Evolutionary conservation across 306 rosid genomes (phyloP), one percentile per base, ranked within the genome.

Genomic region (Cucurbita ficifolia): DNA sequence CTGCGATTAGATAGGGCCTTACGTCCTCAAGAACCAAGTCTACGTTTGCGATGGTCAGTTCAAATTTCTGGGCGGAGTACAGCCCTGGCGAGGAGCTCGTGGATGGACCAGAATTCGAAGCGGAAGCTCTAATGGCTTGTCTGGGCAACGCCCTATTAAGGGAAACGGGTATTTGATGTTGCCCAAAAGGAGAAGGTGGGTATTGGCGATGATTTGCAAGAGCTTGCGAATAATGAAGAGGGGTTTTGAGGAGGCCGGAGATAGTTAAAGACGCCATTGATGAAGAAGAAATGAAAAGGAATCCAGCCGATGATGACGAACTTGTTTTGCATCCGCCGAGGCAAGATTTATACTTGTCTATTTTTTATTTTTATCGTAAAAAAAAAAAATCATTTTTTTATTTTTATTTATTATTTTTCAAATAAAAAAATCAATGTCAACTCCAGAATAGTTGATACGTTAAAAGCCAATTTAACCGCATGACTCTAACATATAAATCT

Each of bases 1-100:
- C 97, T 0, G 98, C 58, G 46, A 94, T 86, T 76, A 94, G 97
- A 79, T 94, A 94, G 53, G 98, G 96, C 7, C 98, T 92, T 40
- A 90, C 98, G 19, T 90, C 96, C 53, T 90, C 97, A 1, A 94
- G 96, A 77, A 90, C 98, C 49, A 84, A 63, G 84, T 94, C 90
- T 7, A 94, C 98, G 87, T 94, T 94, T 7, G 78, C 75, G 38
- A 76, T 80, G 13, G 86, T 90, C 29, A 94, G 91, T 18, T 94
- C 95, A 63, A 86, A 91, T 64, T 73, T 83, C 87, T 84, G 76
- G 35, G 97, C 86, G 16, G 98, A 90, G 88, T 90, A 93, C 12
- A 93, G 79, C 62, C 98, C 96, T 2, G 97, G 96, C 5, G 80
- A 81, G 29, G 85, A 57, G 50, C 73, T 68, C 18, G 80, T 60